Evolutionary conservation across 441 rosid genomes (phyloP).

Genomic region (Corymbia citriodora): DNA sequence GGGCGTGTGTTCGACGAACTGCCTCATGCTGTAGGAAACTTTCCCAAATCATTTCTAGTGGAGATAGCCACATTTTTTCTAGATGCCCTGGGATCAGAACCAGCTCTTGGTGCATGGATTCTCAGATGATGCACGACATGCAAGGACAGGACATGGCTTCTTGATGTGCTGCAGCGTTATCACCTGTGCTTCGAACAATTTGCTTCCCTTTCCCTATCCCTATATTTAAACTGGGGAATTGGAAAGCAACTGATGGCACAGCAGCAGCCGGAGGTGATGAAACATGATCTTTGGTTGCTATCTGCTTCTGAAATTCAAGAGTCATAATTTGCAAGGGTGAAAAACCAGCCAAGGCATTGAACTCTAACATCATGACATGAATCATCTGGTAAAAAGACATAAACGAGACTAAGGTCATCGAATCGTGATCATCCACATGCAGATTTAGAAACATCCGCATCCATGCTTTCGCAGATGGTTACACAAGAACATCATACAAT

Average conservation of each 20-base stretch:
- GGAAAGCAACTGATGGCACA: background rate
- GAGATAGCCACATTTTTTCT: background rate
- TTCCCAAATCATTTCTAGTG: too few relatives aligned
- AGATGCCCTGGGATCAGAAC: background rate
- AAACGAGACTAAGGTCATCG: background rate
- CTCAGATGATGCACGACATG: background rate
- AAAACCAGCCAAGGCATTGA: too few relatives aligned
- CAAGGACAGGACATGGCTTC: background rate
- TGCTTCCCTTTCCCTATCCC: background rate
- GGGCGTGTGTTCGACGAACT: too few relatives aligned
- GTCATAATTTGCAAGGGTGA: background rate
- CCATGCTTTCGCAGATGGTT: too few relatives aligned
- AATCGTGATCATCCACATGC: too few relatives aligned
- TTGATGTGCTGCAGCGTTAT: background rate
- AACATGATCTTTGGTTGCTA: background rate
- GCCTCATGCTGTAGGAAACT: too few relatives aligned
- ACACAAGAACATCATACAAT: too few relatives aligned
- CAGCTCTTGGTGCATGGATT: background rate
- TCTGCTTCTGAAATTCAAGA: background rate
- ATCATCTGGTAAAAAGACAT: background rate
- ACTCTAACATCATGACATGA: background rate
- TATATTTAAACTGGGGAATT: background rate
- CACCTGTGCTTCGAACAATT: background rate
- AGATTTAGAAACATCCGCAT: too few relatives aligned
- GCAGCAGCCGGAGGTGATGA: background rate